Evolutionary conservation across 1,139 yeast species (phyloP).

Genomic region (Geotrichum aggregatum): DNA sequence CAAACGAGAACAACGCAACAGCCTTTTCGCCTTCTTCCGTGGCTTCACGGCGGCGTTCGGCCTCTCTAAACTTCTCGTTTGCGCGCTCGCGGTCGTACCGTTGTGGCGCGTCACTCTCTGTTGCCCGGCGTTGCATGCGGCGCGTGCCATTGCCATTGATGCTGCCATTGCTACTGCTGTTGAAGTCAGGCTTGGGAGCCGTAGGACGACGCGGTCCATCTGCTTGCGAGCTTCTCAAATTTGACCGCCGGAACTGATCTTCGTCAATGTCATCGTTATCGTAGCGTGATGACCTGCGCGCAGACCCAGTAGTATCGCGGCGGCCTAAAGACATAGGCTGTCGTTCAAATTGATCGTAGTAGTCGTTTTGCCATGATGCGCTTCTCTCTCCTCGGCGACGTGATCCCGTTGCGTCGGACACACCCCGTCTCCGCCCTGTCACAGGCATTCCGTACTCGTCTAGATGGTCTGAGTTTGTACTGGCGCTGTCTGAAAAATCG

Average conservation of each 20-base stretch:
- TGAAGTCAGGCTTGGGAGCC: conserved; percentile 48
- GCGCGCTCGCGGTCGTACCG: conserved; percentile 29
- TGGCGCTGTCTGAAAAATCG: conserved; percentile 37
- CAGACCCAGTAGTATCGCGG: conserved; percentile 6
- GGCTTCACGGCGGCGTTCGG: conserved; percentile 30
- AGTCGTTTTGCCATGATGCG: conserved; percentile 21
- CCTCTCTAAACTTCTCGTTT: conserved; percentile 16
- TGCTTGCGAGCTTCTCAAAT: conserved; percentile 33
- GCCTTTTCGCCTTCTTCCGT: conserved; percentile 60
- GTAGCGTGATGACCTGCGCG: background rate
- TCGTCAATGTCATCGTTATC: conserved; percentile 10
- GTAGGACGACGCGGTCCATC: conserved; percentile 41
- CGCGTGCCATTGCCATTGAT: background rate
- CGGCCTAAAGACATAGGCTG: conserved; percentile 2
- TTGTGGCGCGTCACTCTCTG: conserved; percentile 23
- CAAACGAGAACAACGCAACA: conserved; percentile 80
- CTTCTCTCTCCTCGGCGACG: background rate
- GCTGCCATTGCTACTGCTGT: background rate
- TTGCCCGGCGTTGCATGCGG: conserved; percentile 7
- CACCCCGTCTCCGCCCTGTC: conserved; percentile 5
- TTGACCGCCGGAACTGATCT: conserved; percentile 28
- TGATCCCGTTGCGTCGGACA: background rate
- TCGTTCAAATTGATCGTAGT: conserved; percentile 7
- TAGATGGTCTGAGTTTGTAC: conserved; percentile 20
- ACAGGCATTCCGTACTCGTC: background rate